Base-by-base conservation (phyloP, 2,329 filamentous ascomycete genomes). In the Calonectria naviculata region DNA sequence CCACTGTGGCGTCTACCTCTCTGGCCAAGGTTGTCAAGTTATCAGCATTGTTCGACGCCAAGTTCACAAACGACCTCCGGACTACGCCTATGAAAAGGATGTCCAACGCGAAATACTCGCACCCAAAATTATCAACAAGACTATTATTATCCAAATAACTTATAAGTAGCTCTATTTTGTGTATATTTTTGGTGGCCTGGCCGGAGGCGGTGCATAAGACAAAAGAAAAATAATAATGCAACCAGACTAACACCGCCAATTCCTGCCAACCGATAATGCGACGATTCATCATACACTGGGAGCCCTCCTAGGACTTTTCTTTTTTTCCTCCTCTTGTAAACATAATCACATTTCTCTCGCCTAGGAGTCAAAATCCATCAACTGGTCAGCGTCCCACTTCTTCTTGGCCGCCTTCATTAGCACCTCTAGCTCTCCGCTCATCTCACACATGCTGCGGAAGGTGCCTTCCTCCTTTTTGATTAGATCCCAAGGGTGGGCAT, bases 401-500 rank as follows among this genome's bases (percentile, higher is more conserved):
- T 88, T 89, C 83, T 89, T 90, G 15, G 89, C 89, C 65, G 88
- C 84, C 81, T 87, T 88, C 72, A 84, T 74, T 66, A 91, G 77
- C 29, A 80, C 78, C 0, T 88, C 88, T 67, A 88, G 81, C 75
- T 91, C 89, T 10, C 91, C 91, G 76, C 89, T 91, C 83, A 86
- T 90, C 76, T 92, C 90, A 76, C 91, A 93, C 91, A 93, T 93
- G 76, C 87, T 83, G 68, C 86, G 84, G 82, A 92, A 92, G 42
- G 84, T 84, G 28, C 94, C 93, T 3, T 89, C 90, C 68, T 93
- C 86, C 77, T 92, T 92, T 79, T 88, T 89, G 74, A 98, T 89
- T 63, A 99, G 86, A 76, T 94, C 92, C 85, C 93, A 95, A 0
- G 97, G 97, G 79, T 97, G 93, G n/a, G 92, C 97, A 80, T 91